phyloP scores from a whole-genome alignment of 495 filamentous ascomycete species.

The Sporormia fimetaria region DNA sequence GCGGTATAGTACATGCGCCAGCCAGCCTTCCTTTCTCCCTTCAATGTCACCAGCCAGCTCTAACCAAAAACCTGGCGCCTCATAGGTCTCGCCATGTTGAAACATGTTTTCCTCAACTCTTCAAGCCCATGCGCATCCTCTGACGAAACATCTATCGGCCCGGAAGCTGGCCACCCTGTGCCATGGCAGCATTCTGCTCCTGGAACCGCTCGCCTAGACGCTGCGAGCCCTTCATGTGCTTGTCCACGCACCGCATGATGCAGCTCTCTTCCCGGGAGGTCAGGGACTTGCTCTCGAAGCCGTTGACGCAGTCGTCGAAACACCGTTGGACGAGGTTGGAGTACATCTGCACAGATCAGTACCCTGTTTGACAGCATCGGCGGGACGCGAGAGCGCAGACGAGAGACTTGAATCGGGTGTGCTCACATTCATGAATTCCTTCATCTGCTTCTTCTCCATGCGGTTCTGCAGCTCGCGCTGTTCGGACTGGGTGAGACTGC shows the following conservation, averaged over 20 bases:
- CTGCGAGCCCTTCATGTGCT: conserved; percentile 79
- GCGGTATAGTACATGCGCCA: no score
- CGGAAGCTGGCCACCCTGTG: conserved; percentile 46
- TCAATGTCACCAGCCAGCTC: no score
- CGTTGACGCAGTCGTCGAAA: conserved; percentile 93
- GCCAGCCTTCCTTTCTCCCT: no score
- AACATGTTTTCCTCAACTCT: no score
- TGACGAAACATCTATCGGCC: conserved; percentile 24
- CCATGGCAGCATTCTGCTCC: conserved; percentile 85
- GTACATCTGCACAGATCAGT: conserved; percentile 92
- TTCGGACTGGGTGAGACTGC: conserved; percentile 67
- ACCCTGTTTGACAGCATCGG: no score
- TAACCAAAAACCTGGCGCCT: no score
- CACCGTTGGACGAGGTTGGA: conserved; percentile 89
- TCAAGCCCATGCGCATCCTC: no score
- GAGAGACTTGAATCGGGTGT: conserved; percentile 7
- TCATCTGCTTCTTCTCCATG: conserved; percentile 94
- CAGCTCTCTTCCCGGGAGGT: conserved; percentile 76
- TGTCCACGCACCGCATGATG: conserved; percentile 86
- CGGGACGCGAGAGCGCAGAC: conserved; percentile 5
- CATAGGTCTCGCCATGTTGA: no score
- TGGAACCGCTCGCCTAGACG: conserved; percentile 83
- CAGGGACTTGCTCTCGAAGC: conserved; percentile 95
- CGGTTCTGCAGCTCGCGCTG: conserved; percentile 82
- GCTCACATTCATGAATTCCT: conserved; percentile 90